These are phyloP conservation scores for Microsporum canis DNA, from an alignment of 2,329 filamentous ascomycete genomes.

Conservation along the genomic window DNA sequence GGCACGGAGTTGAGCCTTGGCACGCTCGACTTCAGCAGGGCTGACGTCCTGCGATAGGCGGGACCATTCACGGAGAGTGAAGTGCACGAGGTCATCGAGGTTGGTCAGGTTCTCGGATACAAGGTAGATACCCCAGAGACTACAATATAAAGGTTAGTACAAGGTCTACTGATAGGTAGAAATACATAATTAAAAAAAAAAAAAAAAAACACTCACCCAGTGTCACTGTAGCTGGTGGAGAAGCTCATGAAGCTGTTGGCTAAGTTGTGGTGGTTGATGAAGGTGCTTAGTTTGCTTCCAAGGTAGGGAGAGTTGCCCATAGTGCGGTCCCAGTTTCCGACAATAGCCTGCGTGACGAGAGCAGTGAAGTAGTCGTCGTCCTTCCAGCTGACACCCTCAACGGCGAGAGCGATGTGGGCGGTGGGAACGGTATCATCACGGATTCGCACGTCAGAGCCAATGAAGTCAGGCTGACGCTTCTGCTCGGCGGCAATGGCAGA, in stretches of 20 bases:
- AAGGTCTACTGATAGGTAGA: conserved; percentile 2
- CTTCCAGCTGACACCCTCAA: conserved; percentile 99
- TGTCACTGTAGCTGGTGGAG: conserved; percentile 98
- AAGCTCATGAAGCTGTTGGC: conserved; percentile 99
- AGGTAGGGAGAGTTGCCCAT: conserved; percentile 96
- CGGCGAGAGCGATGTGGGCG: conserved; percentile 94
- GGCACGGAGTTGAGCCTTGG: conserved; percentile 98
- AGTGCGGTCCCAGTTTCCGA: conserved; percentile 98
- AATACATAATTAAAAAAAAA: neutral
- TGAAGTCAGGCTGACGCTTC: conserved; percentile 86
- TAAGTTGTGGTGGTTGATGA: conserved; percentile 86
- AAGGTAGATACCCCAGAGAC: conserved; percentile 99
- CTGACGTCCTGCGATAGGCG: conserved; percentile 81
- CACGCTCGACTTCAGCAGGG: conserved; percentile 87
- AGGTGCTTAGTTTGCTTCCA: conserved; percentile 93
- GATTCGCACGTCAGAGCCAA: conserved; percentile 90
- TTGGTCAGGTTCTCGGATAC: conserved; percentile 78
- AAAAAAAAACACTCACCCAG: conserved; percentile 55
- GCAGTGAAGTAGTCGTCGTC: conserved; percentile 98
- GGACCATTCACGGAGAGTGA: conserved; percentile 96
- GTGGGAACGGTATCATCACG: conserved; percentile 93
- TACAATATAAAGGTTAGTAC: conserved; percentile 28
- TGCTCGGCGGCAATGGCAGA: conserved; percentile 58
- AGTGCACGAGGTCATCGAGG: conserved; percentile 94
- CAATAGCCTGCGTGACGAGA: conserved; percentile 92